Conservation (phyloP, 192 early-diverging fungal genomes). For the Rhizoclosmatium globosum region DNA sequence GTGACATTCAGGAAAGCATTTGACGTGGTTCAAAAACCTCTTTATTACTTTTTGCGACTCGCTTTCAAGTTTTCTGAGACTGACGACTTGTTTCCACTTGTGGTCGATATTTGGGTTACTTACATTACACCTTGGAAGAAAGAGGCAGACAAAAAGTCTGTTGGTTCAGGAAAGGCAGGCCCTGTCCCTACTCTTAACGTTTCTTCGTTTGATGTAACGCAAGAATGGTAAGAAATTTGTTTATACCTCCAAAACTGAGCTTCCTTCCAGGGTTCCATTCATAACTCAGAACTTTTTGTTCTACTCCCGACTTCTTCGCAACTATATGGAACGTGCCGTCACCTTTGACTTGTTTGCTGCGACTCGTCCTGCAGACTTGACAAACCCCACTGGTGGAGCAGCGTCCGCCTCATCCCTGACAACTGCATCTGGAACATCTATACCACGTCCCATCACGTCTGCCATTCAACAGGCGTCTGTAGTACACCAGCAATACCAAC, state of each 20-base stretch:
- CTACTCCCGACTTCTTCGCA: conserved; percentile 43
- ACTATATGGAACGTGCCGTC: conserved; percentile 41
- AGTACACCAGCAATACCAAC: not conserved
- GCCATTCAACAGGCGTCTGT: not conserved
- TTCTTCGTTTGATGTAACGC: conserved; percentile 5
- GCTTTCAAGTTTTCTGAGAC: conserved; percentile 40
- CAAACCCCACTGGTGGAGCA: not conserved
- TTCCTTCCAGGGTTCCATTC: conserved; percentile 38
- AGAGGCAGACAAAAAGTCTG: not conserved
- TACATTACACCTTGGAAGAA: conserved; percentile 52
- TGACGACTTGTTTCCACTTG: conserved; percentile 38
- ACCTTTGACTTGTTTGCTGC: conserved; percentile 40
- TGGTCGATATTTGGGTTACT: conserved; percentile 51
- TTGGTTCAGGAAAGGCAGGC: not conserved
- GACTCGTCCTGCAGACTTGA: conserved; percentile 26
- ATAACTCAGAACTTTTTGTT: conserved; percentile 50
- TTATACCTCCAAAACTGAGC: not conserved
- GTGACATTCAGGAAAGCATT: not conserved
- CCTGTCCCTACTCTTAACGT: conserved; percentile 4
- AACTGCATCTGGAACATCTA: not conserved
- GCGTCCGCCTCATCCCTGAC: not conserved
- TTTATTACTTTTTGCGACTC: conserved; percentile 45
- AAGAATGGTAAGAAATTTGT: not conserved
- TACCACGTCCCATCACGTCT: not conserved
- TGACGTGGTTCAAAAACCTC: conserved; percentile 37